Conservation (phyloP, 371 early-diverging fungal species). For the Capniomyces stellatus region DNA sequence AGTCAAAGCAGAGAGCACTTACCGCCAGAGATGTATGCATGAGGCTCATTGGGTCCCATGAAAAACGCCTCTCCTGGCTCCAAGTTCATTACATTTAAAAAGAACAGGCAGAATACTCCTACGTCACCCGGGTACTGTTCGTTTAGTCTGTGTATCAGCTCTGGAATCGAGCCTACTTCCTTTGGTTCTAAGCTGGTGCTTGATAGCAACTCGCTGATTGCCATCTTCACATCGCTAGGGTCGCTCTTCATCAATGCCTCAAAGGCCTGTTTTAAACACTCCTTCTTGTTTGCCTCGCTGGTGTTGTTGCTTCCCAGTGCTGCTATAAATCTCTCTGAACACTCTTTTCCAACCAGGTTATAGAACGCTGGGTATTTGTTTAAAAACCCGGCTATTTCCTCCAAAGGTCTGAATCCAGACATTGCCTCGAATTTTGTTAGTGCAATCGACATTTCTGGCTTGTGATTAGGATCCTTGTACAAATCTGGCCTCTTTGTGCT, state of each 20-base stretch:
- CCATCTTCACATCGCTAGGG: conserved; percentile 26
- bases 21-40: conserved; percentile 82
- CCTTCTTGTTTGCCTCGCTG: conserved; percentile 27
- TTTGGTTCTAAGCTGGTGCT: conserved; percentile 12
- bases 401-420: conserved; percentile 81
- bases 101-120: conserved; percentile 68
- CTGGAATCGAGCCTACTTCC: conserved; percentile 17
- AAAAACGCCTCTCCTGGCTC: conserved; percentile 81
- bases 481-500: conserved; percentile 48
- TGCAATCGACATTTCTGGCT: conserved; percentile 97
- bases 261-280: conserved; percentile 44
- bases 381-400: conserved; percentile 50
- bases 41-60: conserved; percentile 91
- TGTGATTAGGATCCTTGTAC: conserved; percentile 84
- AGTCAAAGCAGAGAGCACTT: not conserved
- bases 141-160: conserved; percentile 52
- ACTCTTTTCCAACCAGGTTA: conserved; percentile 36
- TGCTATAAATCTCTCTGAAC: conserved; percentile 10
- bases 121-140: conserved; percentile 82
- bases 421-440: conserved; percentile 88
- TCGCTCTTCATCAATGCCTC: conserved; percentile 44
- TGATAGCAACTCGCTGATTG: conserved; percentile 31
- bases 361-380: conserved; percentile 55
- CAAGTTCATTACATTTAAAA: conserved; percentile 71
- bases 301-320: not conserved